Base-by-base conservation (phyloP, 345 rosid species). In the Balakata baccata region DNA sequence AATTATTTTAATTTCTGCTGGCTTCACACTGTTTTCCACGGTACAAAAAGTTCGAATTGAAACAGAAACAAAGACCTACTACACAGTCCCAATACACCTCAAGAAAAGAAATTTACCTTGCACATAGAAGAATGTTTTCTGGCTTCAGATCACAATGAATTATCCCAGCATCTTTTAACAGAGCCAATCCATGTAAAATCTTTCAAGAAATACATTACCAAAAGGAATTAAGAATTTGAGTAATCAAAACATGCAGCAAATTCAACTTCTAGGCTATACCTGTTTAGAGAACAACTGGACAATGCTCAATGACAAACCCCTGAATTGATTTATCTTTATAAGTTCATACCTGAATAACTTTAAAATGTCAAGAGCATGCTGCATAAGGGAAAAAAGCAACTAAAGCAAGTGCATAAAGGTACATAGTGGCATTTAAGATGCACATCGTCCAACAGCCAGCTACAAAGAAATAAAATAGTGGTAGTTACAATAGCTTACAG, bases 101-200 rank as follows among this genome's bases (percentile, higher is more conserved):
- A 70, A 70, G 76, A 75, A 73, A 71, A 80, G 70, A 49, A 83
- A 72, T 73, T 78, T 61, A 93, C 99, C 99, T 91, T 66, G 97
- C 79, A 80, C 96, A 91, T 45, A 96, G 81, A 81, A 96, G 98
- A 85, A 96, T 93, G 74, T 96, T 96, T 79, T 96, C 98, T 50
- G 99, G 99, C 86, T 96, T 96, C 85, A 96, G 80, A 89, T 96
- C 99, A 82, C 99, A 96, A 74, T 93, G 98, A 77, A 96, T 96
- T 71, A 96, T 88, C 66, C 94, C 92, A 77, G 93, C 99, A 86
- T 90, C 98, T 89, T 93, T 96, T 80, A 96, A 74, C 68, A 93
- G 84, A 82, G 91, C 94, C 83, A 96, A 73, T 39, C 98, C 99
- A 73, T 81, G 85, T 84, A 96, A 84, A 85, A 93, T 96, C 99